Base-by-base conservation (phyloP, 2,329 filamentous ascomycete species). In the Xylariaceae sp. region DNA sequence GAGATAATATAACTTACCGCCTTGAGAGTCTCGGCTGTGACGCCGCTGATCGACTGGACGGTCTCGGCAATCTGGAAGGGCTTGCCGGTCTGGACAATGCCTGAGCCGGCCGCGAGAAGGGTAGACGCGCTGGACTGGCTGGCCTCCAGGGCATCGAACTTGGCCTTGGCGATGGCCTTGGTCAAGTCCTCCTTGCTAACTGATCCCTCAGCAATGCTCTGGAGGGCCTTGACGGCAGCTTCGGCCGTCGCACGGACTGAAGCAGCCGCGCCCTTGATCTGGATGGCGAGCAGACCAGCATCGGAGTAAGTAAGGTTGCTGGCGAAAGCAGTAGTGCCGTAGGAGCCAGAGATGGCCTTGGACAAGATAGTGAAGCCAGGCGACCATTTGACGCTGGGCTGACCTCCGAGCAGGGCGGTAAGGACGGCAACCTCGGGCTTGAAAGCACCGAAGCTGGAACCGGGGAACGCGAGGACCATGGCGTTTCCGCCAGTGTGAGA, bases 311-410 rank as follows among this genome's bases (percentile, higher is more conserved):
- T 83, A 67, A 86, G 79, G 66, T 94, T 93, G 70, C 87, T 83
- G 64, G 93, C 90, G 44, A 84, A 81, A 70, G 91, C 84, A 55
- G 80, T 82, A 64, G 89, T 84, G 66, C 86, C 85, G 44, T 87
- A 81, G 70, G 85, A 80, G 51, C 82, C 81, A 63, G 87, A 81
- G 59, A 86, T 83, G 62, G 88, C 88, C 81, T 96, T 92, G 72
- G 89, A 83, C 62, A 99, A 85, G 63, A 97, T 82, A 61, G 90
- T 93, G 83, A 96, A 97, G 69, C 94, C 94, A 64, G 90, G 79
- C 55, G 90, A 88, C 93, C 93, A 99, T 82, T 97, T 99, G 81
- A 97, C 92, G 76, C 80, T 88, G 57, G 92, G 89, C 76, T 95
- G 80, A 63, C 93, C 94, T 72, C 94, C 94, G 55, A 99, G 88